Evolutionary conservation across 1,284 basidiomycete genomes (phyloP).

Genomic region (Stygiomarasmius scandens): DNA sequence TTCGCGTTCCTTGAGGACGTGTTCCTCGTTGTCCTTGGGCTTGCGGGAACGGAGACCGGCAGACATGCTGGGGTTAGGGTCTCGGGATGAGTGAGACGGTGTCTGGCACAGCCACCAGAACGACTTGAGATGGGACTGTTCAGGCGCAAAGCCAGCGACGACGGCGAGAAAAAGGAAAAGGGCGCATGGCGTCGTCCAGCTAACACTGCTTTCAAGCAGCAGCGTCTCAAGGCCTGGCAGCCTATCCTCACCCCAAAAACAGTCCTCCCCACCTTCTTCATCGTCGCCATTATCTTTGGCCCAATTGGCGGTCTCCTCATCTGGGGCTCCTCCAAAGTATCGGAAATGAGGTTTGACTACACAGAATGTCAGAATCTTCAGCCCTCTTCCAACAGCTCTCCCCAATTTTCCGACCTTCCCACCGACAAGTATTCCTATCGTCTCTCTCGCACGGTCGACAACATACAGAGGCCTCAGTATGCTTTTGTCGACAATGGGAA

Average conservation of each 20-base stretch:
- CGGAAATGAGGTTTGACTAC: conserved; percentile 95
- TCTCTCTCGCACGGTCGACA: conserved; percentile 59
- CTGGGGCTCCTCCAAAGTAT: conserved; percentile 84
- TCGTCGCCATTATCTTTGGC: conserved; percentile 93
- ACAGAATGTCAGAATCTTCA: conserved; percentile 83
- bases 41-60: conserved; percentile 38
- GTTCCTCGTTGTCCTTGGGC: conserved; percentile 24
- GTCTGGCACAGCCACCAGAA: neutral
- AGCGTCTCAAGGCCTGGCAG: conserved; percentile 99
- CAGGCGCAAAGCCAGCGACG: conserved; percentile 48
- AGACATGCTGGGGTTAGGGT: neutral
- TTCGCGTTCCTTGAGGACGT: conserved; percentile 52
- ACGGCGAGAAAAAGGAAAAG: conserved; percentile 76
- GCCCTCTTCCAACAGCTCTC: conserved; percentile 44
- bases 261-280: conserved; percentile 94
- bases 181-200: conserved; percentile 87
- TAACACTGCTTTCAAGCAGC: conserved; percentile 99
- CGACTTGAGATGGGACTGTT: conserved; percentile 54
- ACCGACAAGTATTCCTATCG: conserved; percentile 73
- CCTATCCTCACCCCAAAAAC: conserved; percentile 98
- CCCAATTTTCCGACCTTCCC: conserved; percentile 59
- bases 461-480: conserved; percentile 58
- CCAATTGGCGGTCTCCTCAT: conserved; percentile 94
- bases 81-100: neutral
- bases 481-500: conserved; percentile 61